phyloP scores from a whole-genome alignment of 2,329 filamentous ascomycete genomes.

The Claviceps sp. region DNA sequence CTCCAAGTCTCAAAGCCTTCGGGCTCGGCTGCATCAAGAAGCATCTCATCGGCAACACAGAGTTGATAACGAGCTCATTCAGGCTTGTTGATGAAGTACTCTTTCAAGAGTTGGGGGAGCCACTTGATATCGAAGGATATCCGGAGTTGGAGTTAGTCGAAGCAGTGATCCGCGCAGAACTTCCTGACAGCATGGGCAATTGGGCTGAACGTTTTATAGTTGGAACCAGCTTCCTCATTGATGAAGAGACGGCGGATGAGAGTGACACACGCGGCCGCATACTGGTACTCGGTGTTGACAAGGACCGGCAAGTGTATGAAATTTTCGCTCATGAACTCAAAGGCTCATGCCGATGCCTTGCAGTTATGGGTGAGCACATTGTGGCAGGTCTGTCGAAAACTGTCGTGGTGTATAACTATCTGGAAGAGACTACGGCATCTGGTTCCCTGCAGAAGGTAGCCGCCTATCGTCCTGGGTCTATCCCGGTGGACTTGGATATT shows the following conservation, averaged over 20 bases:
- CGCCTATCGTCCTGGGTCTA: slow-evolving; percentile 68
- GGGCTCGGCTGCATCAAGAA: slow-evolving; percentile 76
- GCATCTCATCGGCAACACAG: slow-evolving; percentile 54
- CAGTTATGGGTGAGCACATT: slow-evolving; percentile 60
- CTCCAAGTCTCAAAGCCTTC: slow-evolving; percentile 64
- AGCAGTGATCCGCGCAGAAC: slow-evolving; percentile 63
- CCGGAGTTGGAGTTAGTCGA: slow-evolving; percentile 61
- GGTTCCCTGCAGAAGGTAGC: slow-evolving; percentile 56
- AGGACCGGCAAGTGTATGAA: slow-evolving; percentile 57
- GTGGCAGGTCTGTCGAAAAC: slow-evolving; percentile 86
- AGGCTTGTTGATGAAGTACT: slow-evolving; percentile 82
- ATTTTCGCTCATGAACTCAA: slow-evolving; percentile 58
- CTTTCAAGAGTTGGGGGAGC: slow-evolving; percentile 63
- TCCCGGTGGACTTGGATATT: slow-evolving; percentile 69
- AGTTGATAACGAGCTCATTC: slow-evolving; percentile 68
- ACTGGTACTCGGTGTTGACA: slow-evolving; percentile 69
- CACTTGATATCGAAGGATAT: slow-evolving; percentile 43
- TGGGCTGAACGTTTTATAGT: slow-evolving; percentile 72
- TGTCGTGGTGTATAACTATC: slow-evolving; percentile 46
- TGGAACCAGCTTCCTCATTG: slow-evolving; percentile 66
- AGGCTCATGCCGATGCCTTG: slow-evolving; percentile 69
- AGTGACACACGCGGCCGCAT: slow-evolving; percentile 56
- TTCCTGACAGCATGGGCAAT: slow-evolving; percentile 44
- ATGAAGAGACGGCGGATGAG: slow-evolving; percentile 38
- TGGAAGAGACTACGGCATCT: slow-evolving; percentile 39